Evolutionary conservation across 345 rosid genomes (phyloP).

Genomic region (Gynandropsis gynandra): DNA sequence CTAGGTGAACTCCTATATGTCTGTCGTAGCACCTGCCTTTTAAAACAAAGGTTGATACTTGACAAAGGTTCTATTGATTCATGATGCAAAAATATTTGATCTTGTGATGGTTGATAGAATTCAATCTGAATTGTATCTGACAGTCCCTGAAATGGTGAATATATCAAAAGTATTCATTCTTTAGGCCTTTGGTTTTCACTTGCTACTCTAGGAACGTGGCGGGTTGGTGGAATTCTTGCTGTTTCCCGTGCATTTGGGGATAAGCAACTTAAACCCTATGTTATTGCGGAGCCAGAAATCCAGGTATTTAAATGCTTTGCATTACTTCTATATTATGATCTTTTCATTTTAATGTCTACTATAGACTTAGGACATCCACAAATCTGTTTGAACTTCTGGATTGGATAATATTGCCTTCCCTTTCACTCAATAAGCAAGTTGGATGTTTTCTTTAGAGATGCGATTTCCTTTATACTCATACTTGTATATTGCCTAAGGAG

Average conservation of each 20-base stretch:
- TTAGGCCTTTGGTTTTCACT: not conserved
- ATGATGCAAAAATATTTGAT: not conserved
- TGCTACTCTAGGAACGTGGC: conserved; percentile 76
- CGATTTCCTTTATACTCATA: not conserved
- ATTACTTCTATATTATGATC: not conserved
- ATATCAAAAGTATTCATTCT: not conserved
- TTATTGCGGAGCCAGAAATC: conserved; percentile 98
- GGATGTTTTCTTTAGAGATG: not conserved
- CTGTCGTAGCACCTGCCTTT: not conserved
- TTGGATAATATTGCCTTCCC: too few relatives aligned
- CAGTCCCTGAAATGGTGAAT: not conserved
- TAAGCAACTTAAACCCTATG: conserved; percentile 89
- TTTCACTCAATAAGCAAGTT: not conserved
- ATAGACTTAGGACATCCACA: too few relatives aligned
- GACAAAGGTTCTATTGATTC: not conserved
- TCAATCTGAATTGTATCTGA: not conserved
- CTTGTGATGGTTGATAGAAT: not conserved
- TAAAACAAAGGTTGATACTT: not conserved
- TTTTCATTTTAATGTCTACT: not conserved
- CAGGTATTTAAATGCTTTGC: conserved; percentile 40
- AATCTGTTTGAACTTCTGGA: not conserved
- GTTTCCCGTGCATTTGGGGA: conserved; percentile 99
- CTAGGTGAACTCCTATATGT: not conserved
- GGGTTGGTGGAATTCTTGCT: conserved; percentile 98
- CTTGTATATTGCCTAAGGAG: conserved; percentile 53